Evolutionary conservation across 345 rosid species (phyloP), one percentile per base, ranked within the genome.

Genomic region (Salix exigua): DNA sequence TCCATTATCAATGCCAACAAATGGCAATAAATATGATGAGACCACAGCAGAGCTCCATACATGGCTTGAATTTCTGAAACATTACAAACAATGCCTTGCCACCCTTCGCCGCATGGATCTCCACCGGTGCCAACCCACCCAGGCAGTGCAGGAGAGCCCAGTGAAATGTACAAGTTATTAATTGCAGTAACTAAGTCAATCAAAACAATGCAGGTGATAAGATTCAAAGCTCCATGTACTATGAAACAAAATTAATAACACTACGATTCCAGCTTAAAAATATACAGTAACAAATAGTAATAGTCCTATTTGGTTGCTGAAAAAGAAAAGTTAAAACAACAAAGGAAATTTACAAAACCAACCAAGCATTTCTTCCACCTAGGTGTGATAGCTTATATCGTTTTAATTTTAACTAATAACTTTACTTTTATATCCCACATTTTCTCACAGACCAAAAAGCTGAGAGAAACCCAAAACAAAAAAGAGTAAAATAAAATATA

Each of bases 121-220:
- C 99, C 99, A 58, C 77, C 98, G 58, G 88, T 83, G 70, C 93
- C 90, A 83, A 91, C 85, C 99, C 99, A 96, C 60, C 98, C 97
- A 68, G 98, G 97, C 77, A 94, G 94, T 33, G 46, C 25, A 80
- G 98, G 99, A 69, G 81, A 79, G 23, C 97, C 94, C 77, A 96
- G 86, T 2, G 99, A 87, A 78, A 86, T 75, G 74, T 87, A 90
- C 55, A 96, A 81, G 73, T 84, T 89, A 75, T 89, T 94, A 71
- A 96, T 92, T 1, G 97, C 99, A 66, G 97, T 84, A 83, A 94
- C 99, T 96, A 83, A 73, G 74, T 74, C 80, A 77, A 86, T 80
- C 72, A 83, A 76, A 89, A 33, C 79, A 85, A 86, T 74, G 85
- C 82, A 85, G 60, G 73, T 14, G 40, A 58, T 79, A 68, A 77